These are phyloP conservation scores for Globisporangium solare DNA, from an alignment of 352 stramenopile species.

Conservation along the genomic window DNA sequence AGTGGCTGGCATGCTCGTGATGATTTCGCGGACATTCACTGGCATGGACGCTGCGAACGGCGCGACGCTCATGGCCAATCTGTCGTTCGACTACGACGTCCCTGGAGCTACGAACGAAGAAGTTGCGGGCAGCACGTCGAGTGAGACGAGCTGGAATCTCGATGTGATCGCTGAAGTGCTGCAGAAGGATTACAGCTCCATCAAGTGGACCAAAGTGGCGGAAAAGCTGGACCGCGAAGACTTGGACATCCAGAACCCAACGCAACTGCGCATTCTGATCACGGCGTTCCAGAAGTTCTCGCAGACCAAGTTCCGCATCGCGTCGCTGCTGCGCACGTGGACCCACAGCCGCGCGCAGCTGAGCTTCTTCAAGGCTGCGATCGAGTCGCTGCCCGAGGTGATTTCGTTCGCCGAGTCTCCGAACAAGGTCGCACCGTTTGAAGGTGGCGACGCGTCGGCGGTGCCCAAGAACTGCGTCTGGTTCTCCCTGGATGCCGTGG, in stretches of 20 bases:
- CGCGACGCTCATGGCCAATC: slow-evolving; percentile 73
- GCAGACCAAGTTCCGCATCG: slow-evolving; percentile 75
- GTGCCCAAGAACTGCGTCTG: slow-evolving; percentile 84
- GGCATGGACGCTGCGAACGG: slow-evolving; percentile 58
- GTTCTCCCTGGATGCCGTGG: slow-evolving; percentile 83
- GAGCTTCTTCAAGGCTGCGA: slow-evolving; percentile 68
- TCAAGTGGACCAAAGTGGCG: slow-evolving; percentile 83
- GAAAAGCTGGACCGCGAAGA: slow-evolving; percentile 84
- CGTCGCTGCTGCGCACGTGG: slow-evolving; percentile 68
- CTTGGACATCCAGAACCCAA: slow-evolving; percentile 51
- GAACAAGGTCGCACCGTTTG: slow-evolving; percentile 78
- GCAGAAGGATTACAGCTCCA: slow-evolving; percentile 78
- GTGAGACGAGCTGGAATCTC: slow-evolving; percentile 54
- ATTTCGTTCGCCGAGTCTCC: slow-evolving; percentile 76
- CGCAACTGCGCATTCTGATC: slow-evolving; percentile 69
- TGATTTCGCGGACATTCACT: slow-evolving; percentile 82
- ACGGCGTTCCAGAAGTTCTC: slow-evolving; percentile 79
- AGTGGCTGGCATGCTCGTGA: slow-evolving; percentile 85
- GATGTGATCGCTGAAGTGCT: slow-evolving; percentile 84
- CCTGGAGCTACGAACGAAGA: slow-evolving; percentile 19
- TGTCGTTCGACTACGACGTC: slow-evolving; percentile 75
- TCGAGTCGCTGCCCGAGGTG: slow-evolving; percentile 75
- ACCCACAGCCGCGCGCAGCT: slow-evolving; percentile 78
- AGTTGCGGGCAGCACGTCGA: slow-evolving; percentile 19
- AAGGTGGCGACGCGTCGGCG: slow-evolving; percentile 80